These are phyloP conservation scores for Thraustochytrium sp. DNA, from an alignment of 352 stramenopile genomes.

Conservation along the genomic window DNA sequence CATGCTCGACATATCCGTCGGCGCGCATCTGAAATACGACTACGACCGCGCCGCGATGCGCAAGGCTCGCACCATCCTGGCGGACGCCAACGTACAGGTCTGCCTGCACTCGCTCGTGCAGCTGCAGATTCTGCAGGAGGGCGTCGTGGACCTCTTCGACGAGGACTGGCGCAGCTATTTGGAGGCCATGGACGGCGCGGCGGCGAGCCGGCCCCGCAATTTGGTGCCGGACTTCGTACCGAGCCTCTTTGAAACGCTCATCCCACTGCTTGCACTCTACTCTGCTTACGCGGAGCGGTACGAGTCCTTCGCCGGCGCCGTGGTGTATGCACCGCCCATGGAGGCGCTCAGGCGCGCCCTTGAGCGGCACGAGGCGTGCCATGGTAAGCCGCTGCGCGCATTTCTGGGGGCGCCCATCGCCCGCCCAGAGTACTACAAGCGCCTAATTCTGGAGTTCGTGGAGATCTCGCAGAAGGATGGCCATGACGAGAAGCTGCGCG, in stretches of 20 bases:
- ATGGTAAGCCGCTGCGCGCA: not conserved
- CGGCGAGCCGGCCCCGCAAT: not conserved
- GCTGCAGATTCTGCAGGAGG: not conserved
- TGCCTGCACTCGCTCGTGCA: not conserved
- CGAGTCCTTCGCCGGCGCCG: not conserved
- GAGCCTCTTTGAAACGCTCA: not conserved
- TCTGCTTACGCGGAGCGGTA: not conserved
- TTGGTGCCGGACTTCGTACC: not conserved
- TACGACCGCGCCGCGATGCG: constrained; percentile 2
- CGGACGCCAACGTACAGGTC: not conserved
- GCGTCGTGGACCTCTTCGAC: not conserved
- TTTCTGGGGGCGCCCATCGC: not conserved
- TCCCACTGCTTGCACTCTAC: not conserved
- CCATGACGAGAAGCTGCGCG: not conserved
- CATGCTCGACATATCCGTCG: not conserved
- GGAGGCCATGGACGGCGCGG: not conserved
- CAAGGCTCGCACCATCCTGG: not conserved
- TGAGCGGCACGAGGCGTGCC: not conserved
- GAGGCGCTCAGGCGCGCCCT: not conserved
- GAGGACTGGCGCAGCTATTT: not conserved
- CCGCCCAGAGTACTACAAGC: not conserved
- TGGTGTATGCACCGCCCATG: not conserved
- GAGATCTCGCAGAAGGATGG: not conserved
- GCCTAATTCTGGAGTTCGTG: not conserved
- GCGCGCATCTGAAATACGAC: not conserved